Evolutionary conservation across 352 stramenopile genomes (phyloP).

Genomic region (Phytopythium mirpurense): DNA sequence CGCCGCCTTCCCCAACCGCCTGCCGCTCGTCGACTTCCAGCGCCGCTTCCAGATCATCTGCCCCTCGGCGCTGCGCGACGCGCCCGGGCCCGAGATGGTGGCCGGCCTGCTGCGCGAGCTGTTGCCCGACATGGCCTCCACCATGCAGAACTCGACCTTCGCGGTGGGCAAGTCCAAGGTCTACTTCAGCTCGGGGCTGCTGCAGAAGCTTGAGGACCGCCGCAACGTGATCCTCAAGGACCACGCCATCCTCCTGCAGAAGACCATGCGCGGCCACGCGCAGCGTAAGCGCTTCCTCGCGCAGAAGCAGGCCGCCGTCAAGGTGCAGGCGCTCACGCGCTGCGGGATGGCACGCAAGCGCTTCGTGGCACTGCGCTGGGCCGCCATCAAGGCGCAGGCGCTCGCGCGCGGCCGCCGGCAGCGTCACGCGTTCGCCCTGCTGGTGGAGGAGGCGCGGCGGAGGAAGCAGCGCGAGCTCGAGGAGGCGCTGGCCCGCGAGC

Average conservation of each 20-base stretch:
- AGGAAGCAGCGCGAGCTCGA: slow-evolving; percentile 23
- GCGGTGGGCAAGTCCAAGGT: slow-evolving; percentile 77
- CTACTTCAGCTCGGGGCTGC: slow-evolving; percentile 85
- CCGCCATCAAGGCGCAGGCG: slow-evolving; percentile 53
- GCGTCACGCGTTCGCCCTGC: slow-evolving; percentile 40
- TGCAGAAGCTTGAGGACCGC: slow-evolving; percentile 89
- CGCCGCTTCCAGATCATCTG: slow-evolving; percentile 83
- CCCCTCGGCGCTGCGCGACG: slow-evolving; percentile 53
- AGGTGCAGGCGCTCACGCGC: slow-evolving; percentile 47
- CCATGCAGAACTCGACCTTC: slow-evolving; percentile 75
- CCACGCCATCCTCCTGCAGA: slow-evolving; percentile 72
- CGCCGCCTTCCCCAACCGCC: slow-evolving; percentile 87
- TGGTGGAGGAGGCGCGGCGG: slow-evolving; percentile 39
- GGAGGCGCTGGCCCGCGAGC: slow-evolving; percentile 24
- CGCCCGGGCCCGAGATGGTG: slow-evolving; percentile 56
- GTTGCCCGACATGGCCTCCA: slow-evolving; percentile 50
- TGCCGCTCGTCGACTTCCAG: slow-evolving; percentile 85
- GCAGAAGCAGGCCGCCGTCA: slow-evolving; percentile 35
- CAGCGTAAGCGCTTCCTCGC: slow-evolving; percentile 50
- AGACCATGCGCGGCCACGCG: slow-evolving; percentile 58
- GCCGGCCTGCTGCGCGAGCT: slow-evolving; percentile 70
- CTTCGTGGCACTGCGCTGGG: slow-evolving; percentile 38
- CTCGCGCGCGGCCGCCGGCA: slow-evolving; percentile 52
- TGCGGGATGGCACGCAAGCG: slow-evolving; percentile 28
- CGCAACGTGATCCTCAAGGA: slow-evolving; percentile 71